Conservation (phyloP, 139 green algal species). For the Chlamydomonas applanata region DNA sequence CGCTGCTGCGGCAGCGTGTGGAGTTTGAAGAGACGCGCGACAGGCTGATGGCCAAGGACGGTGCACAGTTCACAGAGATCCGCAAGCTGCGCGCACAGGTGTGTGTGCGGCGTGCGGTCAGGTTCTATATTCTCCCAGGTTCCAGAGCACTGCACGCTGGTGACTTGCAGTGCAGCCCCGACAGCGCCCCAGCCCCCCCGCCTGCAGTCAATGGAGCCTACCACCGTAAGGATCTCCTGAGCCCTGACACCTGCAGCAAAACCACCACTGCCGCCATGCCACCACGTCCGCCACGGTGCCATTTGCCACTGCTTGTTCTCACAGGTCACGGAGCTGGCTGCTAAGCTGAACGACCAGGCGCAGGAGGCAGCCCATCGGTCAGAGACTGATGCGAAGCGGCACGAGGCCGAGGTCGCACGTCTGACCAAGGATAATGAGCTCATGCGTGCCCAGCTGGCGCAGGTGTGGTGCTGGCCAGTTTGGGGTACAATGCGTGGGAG, state of each 20-base stretch:
- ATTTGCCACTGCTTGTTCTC: no score
- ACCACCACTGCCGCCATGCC: no score
- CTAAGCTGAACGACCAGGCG: background rate
- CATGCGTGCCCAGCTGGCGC: slow-evolving; percentile 15
- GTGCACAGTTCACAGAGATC: slow-evolving; percentile 30
- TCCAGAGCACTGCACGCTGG: no score
- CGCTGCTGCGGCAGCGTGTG: background rate
- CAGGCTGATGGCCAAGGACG: slow-evolving; percentile 24
- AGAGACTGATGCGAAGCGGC: slow-evolving; percentile 7
- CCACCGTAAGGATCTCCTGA: no score
- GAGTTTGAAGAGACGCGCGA: slow-evolving; percentile 23
- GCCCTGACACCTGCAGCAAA: no score
- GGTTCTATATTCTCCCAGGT: no score
- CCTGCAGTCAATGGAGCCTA: no score
- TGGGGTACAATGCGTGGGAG: background rate
- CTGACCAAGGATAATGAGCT: slow-evolving; percentile 21
- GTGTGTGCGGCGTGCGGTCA: slow-evolving; percentile 2
- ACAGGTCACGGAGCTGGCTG: slow-evolving; percentile 18
- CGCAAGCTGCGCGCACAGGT: slow-evolving; percentile 29
- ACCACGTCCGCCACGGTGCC: no score
- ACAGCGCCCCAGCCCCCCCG: no score
- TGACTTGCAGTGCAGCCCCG: no score
- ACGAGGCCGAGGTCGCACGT: slow-evolving; percentile 17
- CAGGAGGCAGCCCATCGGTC: slow-evolving; percentile 5
- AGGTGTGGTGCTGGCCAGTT: background rate